A percentile compares a stretch with the other conserved stretches of the same genome.
Evolutionary conservation across 495 filamentous ascomycete species (phyloP).

Genomic region (Tuber calosporum): DNA sequence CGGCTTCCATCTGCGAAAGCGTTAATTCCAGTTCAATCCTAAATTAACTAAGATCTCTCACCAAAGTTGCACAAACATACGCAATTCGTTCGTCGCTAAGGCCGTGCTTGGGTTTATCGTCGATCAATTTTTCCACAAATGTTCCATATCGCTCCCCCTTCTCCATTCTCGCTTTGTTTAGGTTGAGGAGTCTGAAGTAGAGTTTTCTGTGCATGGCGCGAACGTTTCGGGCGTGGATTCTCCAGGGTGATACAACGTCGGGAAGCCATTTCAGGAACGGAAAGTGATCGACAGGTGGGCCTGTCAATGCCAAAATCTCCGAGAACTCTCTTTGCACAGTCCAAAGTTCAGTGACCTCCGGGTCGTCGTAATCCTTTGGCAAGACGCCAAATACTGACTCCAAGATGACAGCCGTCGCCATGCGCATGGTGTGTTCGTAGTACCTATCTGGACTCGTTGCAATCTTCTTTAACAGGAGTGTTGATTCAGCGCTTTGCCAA

Average conservation of each 20-base stretch:
- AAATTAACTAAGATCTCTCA: not conserved
- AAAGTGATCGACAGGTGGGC: constrained; percentile 9
- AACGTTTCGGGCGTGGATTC: constrained; percentile 2
- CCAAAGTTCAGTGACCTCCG: constrained; percentile 6
- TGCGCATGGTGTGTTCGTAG: constrained; percentile 31
- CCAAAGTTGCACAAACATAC: constrained; percentile 20
- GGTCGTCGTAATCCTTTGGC: constrained; percentile 12
- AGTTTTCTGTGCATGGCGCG: not conserved
- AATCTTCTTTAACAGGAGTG: constrained; percentile 19
- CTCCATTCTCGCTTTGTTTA: constrained; percentile 7
- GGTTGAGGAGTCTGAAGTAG: constrained; percentile 6
- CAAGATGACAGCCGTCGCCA: constrained; percentile 31
- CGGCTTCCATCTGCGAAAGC: constrained; percentile 19
- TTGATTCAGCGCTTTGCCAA: constrained; percentile 26
- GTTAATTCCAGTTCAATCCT: not conserved
- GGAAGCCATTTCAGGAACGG: constrained; percentile 11
- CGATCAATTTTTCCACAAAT: constrained; percentile 13
- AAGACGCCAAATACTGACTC: constrained; percentile 17
- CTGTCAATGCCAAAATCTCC: constrained; percentile 8
- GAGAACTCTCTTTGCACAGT: constrained; percentile 6
- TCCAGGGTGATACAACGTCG: constrained; percentile 8
- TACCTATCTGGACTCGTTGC: constrained; percentile 16
- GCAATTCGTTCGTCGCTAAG: constrained; percentile 28
- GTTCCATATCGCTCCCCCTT: constrained; percentile 2
- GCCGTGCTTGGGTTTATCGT: constrained; percentile 24